phyloP scores from a whole-genome alignment of 371 early-diverging fungal genomes.

The Mucor plumbeus region DNA sequence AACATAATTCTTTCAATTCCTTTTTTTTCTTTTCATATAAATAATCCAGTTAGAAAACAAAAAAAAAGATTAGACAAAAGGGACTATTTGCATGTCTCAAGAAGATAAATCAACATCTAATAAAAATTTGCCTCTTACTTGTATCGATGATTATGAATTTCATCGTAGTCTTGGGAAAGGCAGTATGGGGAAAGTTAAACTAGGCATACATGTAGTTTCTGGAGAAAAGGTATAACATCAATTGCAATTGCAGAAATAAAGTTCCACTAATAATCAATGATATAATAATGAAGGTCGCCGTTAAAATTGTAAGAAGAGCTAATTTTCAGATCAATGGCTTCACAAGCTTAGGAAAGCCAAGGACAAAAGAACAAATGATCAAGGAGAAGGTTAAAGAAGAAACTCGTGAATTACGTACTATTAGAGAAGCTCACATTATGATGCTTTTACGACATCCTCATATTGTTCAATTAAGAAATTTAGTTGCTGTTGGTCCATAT shows the following conservation, averaged over 20 bases:
- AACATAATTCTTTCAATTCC: not conserved
- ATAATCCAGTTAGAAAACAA: not conserved
- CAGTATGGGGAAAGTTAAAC: conserved; percentile 47
- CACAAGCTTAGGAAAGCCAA: conserved; percentile 10
- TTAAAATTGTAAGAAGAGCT: conserved; percentile 50
- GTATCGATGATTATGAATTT: conserved; percentile 25
- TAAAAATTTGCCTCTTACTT: conserved; percentile 11
- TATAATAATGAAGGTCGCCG: conserved; percentile 32
- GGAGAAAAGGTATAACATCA: conserved; percentile 39
- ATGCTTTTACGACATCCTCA: conserved; percentile 91
- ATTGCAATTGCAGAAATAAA: not conserved
- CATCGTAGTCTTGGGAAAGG: conserved; percentile 39
- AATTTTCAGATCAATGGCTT: conserved; percentile 29
- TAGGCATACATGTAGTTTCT: conserved; percentile 46
- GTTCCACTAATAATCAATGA: not conserved
- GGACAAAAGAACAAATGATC: conserved; percentile 24
- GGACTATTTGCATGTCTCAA: conserved; percentile 18
- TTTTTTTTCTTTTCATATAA: not conserved
- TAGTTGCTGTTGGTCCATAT: conserved; percentile 78
- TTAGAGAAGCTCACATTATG: conserved; percentile 91
- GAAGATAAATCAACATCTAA: not conserved
- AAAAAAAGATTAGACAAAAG: not conserved
- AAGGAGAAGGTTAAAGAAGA: conserved; percentile 53
- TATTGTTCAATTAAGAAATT: conserved; percentile 82
- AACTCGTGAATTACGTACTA: conserved; percentile 85